Conservation (phyloP, 805 yeast species). For the Wickerhamiella hasegawae region DNA sequence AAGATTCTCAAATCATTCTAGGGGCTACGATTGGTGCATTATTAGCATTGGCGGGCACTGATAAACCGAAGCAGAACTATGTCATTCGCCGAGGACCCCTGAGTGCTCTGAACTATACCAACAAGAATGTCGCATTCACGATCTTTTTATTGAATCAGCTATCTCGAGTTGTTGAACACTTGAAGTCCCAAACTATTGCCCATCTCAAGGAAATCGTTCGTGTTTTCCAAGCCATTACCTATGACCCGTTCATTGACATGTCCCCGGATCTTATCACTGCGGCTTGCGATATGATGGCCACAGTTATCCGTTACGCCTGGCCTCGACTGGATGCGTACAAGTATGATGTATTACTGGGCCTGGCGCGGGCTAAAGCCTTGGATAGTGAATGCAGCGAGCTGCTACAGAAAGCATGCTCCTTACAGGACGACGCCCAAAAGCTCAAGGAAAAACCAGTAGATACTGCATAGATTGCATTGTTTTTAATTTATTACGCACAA, state of each 20-base stretch:
- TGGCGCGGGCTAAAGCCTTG: conserved; percentile 11
- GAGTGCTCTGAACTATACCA: conserved; percentile 13
- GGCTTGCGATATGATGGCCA: conserved; percentile 8
- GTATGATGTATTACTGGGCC: conserved; percentile 16
- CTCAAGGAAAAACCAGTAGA: neutral
- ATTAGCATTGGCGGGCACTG: conserved; percentile 24
- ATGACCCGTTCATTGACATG: conserved; percentile 19
- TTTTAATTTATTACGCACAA: too few relatives aligned
- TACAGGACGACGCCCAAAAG: neutral
- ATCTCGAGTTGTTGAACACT: conserved; percentile 5
- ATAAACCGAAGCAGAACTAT: conserved; percentile 5
- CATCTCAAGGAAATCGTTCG: conserved; percentile 15
- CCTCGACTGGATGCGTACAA: conserved; percentile 16
- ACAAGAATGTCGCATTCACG: conserved; percentile 13
- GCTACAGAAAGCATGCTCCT: conserved; percentile 4
- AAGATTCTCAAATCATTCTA: conserved; percentile 10
- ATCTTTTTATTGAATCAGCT: conserved; percentile 8
- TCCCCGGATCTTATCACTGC: conserved; percentile 10
- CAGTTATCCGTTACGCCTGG: conserved; percentile 12
- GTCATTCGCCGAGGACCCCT: conserved; percentile 18
- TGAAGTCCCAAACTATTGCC: conserved; percentile 11
- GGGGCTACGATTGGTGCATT: conserved; percentile 29
- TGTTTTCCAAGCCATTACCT: conserved; percentile 13
- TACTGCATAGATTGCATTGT: neutral
- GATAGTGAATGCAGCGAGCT: conserved; percentile 5